Conservation (phyloP, 1,139 yeast genomes). For the Pichia sp. region DNA sequence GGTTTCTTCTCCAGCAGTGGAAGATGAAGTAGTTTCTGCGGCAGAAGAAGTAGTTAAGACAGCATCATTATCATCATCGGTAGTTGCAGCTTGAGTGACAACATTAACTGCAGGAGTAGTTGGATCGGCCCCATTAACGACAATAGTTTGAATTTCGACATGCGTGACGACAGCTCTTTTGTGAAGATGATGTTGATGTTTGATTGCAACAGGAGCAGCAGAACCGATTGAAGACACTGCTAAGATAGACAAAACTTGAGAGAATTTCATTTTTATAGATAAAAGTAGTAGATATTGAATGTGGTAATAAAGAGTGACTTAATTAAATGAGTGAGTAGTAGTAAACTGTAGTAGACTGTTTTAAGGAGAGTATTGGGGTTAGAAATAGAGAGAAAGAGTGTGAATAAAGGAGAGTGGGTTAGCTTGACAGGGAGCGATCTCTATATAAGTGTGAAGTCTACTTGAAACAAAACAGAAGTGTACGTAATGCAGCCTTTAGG, state of each 20-base stretch:
- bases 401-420: too few relatives aligned
- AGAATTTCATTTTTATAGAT: constrained; percentile 22
- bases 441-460: too few relatives aligned
- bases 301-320: neutral
- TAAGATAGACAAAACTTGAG: constrained; percentile 21
- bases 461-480: too few relatives aligned
- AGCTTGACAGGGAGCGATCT: too few relatives aligned
- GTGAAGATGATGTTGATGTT: constrained; percentile 48
- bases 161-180: constrained; percentile 56
- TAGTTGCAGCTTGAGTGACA: constrained; percentile 35
- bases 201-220: constrained; percentile 42
- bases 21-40: constrained; percentile 17
- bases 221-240: constrained; percentile 29
- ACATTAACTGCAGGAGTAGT: constrained; percentile 47
- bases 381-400: too few relatives aligned
- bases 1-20: constrained; percentile 22
- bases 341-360: too few relatives aligned
- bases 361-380: constrained; percentile 8
- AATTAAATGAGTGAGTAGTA: neutral
- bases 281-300: too few relatives aligned
- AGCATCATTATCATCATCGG: constrained; percentile 14
- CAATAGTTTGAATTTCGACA: constrained; percentile 39
- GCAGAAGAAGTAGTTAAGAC: constrained; percentile 11
- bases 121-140: constrained; percentile 30
- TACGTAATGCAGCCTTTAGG: too few relatives aligned